phyloP scores from a whole-genome alignment of 2,329 filamentous ascomycete species.

The Penicillium sclerotigenum region DNA sequence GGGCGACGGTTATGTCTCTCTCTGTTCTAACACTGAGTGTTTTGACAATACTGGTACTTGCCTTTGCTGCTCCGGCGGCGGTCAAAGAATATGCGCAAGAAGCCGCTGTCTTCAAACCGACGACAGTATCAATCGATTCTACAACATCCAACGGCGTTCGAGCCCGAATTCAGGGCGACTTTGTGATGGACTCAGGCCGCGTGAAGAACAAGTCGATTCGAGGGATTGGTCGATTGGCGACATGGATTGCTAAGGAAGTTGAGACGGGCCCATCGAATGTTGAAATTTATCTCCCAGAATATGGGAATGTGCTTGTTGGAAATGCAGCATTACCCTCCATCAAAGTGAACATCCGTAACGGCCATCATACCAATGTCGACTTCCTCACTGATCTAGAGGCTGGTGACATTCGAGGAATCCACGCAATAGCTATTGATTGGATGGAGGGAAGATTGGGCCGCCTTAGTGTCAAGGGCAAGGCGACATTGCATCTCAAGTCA shows the following conservation, averaged over 20 bases:
- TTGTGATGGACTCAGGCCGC: slow-evolving; percentile 72
- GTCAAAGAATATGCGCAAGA: slow-evolving; percentile 84
- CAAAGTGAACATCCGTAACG: slow-evolving; percentile 72
- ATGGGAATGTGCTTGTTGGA: slow-evolving; percentile 72
- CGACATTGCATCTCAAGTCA: slow-evolving; percentile 70
- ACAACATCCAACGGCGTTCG: slow-evolving; percentile 75
- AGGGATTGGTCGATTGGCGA: slow-evolving; percentile 71
- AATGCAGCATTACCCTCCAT: slow-evolving; percentile 73
- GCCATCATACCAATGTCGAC: slow-evolving; percentile 72
- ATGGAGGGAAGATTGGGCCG: slow-evolving; percentile 71
- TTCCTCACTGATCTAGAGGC: slow-evolving; percentile 73
- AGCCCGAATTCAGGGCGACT: slow-evolving; percentile 76
- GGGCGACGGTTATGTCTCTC: slow-evolving; percentile 77
- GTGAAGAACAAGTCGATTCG: slow-evolving; percentile 70
- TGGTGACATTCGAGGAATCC: slow-evolving; percentile 72
- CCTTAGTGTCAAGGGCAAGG: slow-evolving; percentile 70
- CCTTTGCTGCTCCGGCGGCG: slow-evolving; percentile 75
- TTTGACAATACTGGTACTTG: slow-evolving; percentile 69
- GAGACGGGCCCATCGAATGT: slow-evolving; percentile 71
- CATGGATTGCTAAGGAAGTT: slow-evolving; percentile 74
- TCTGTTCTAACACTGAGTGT: slow-evolving; percentile 60
- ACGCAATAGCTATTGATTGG: slow-evolving; percentile 82
- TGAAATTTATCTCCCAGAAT: slow-evolving; percentile 77
- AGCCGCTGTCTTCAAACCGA: slow-evolving; percentile 77
- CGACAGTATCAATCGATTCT: slow-evolving; percentile 77